These are phyloP conservation scores for Lizonia empirigonia DNA, from an alignment of 2,329 filamentous ascomycete species.

Conservation along the genomic window DNA sequence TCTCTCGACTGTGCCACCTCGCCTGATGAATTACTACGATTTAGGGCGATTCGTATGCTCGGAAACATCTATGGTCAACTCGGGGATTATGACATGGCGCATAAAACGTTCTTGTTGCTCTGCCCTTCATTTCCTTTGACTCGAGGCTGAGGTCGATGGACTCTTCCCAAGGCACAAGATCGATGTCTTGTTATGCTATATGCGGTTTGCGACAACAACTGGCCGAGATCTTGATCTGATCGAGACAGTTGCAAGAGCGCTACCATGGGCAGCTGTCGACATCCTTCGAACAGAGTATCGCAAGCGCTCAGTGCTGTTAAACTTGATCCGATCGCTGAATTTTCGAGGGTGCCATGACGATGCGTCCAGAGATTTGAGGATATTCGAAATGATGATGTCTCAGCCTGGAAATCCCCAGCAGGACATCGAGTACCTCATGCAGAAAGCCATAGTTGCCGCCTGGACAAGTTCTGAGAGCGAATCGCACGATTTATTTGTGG, in stretches of 20 bases:
- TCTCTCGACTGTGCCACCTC: neutral
- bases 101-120: neutral
- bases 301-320: neutral
- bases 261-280: conserved; percentile 3
- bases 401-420: neutral
- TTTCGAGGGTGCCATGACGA: neutral
- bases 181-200: neutral
- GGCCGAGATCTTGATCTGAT: neutral
- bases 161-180: neutral
- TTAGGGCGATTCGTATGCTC: neutral
- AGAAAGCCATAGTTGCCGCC: neutral
- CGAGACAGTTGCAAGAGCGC: neutral
- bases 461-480: neutral
- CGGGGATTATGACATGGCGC: neutral
- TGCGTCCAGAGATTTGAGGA: neutral
- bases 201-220: neutral
- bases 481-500: neutral
- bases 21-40: neutral
- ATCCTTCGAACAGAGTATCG: neutral
- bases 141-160: neutral
- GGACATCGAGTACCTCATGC: neutral
- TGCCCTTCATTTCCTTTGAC: neutral
- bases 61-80: neutral
- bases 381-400: neutral
- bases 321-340: neutral